Conservation (phyloP, 768 basidiomycete species). For the Tricholoma terreum region DNA sequence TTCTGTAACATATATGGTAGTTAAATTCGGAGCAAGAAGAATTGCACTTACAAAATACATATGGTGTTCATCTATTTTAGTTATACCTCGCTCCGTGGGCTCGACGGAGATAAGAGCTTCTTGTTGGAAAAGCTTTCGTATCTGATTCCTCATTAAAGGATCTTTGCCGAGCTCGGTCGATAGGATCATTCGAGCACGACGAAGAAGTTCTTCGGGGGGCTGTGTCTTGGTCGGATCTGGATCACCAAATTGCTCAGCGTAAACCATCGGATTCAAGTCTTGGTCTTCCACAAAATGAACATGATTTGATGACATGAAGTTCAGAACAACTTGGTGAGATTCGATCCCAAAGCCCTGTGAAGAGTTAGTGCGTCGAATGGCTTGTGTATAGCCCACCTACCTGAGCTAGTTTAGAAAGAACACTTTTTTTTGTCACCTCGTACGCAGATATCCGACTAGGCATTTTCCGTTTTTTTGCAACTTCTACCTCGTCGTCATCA, state of each 20-base stretch:
- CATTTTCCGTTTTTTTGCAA: conserved; percentile 66
- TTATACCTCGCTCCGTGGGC: conserved; percentile 84
- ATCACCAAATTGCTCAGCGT: conserved; percentile 84
- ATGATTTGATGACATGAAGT: conserved; percentile 62
- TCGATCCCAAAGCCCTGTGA: conserved; percentile 79
- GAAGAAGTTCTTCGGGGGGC: conserved; percentile 64
- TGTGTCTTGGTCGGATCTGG: conserved; percentile 57
- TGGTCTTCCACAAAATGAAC: conserved; percentile 78
- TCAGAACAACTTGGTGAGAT: conserved; percentile 80
- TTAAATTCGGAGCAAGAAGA: background rate
- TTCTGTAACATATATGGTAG: conserved; percentile 45
- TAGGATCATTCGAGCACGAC: conserved; percentile 77
- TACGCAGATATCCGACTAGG: conserved; percentile 84
- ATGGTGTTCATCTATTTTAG: conserved; percentile 74
- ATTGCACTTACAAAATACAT: conserved; percentile 58
- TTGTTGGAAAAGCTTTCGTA: conserved; percentile 71
- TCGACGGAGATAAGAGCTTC: conserved; percentile 74
- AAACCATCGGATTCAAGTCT: conserved; percentile 71
- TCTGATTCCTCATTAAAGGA: conserved; percentile 76
- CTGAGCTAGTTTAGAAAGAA: conserved; percentile 75
- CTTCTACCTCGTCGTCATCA: conserved; percentile 59
- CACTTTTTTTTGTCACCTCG: conserved; percentile 76
- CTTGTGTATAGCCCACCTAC: conserved; percentile 39
- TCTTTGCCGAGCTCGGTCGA: conserved; percentile 92
- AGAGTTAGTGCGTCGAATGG: conserved; percentile 3